Base-by-base conservation (phyloP, 768 basidiomycete species). In the Nidularia pulvinata region DNA sequence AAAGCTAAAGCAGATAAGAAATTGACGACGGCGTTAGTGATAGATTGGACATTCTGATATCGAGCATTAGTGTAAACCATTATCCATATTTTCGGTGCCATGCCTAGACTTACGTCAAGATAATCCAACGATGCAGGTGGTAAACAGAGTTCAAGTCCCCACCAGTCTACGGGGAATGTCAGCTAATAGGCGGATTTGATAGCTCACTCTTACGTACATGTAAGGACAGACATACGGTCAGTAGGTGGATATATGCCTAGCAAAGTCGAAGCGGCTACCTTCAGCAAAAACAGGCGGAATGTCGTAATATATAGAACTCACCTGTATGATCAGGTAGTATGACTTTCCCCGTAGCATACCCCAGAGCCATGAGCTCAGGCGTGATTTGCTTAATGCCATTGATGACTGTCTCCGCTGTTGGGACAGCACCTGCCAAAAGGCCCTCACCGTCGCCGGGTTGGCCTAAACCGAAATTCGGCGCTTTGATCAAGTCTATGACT, bases 141-240 rank as follows among this genome's bases (percentile, higher is more conserved):
- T 30, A 95, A 75, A 35, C 84, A 77, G 0, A 94, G 52, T 63
- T 95, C 93, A 10, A 91, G 73, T 11, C 93, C 93, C 93, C 93
- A 95, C 93, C 93, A 94, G 67, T 93, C 91, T 93, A 57, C 6
- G 51, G 37, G 48, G 48, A 22, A 53, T 22, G 43, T 46, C 46
- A 53, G 46, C 13, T 42, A 55, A 33, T 47, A 37, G 35, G 16
- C 1, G 46, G 44, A 50, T 53, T 33, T 2, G 35, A 6, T 30
- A 19, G 1, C 51, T 51, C 37, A 46, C 43, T 34, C 46, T 33
- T 6, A 69, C 88, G 65, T 65, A 92, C 91, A 93, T 11, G 91
- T 91, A 30, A 93, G 69, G 22, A 88, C 79, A 9, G 88, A 91
- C 65, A 93, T 81, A 47, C 91, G 77, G 63, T 93, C 91, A 0